Evolutionary conservation across 768 basidiomycete species (phyloP), one percentile per base, ranked within the genome.

Genomic region (Suillus subalutaceus): DNA sequence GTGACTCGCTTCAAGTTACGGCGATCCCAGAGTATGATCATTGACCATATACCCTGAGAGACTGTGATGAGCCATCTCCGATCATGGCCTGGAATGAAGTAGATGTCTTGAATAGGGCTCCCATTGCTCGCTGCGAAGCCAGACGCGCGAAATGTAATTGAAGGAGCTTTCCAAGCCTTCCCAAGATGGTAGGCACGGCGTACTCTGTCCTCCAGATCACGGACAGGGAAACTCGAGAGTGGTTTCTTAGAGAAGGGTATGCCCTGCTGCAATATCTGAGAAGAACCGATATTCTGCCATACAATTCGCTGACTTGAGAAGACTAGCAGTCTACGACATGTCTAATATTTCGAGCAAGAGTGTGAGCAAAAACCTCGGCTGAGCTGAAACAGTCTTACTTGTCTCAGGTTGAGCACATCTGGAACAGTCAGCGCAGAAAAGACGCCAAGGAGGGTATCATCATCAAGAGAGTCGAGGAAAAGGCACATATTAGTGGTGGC

Each of bases 21-120:
- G 35, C 63, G 71, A 63, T 86, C 81, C 86, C 90, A 89, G 23
- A 88, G 70, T 1, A 81, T 78, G 57, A 90, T 69, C 20, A 80
- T 78, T 48, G 86, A 86, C 90, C 90, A 91, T 60, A 91, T 84
- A 7, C 82, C 80, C 66, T 84, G 85, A 4, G 86, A 87, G 10
- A 87, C 80, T 8, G 85, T 85, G 64, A 89, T 61, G 4, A 90
- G 62, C 73, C 85, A 82, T 53, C 73, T 77, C 8, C 78, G 81
- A 1, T 74, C 80, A 46, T 74, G 74, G 6, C 82, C 82, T 9
- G 83, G 84, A 0, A 90, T 64, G 68, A 91, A 86, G 16, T 79
- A 83, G 18, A 90, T 79, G 13, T 86, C 81, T 16, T 84, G 82
- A 18, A 91, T 80, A 1, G 80, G 74, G 0, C 82, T 84, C 37